A percentile compares a stretch with the other conserved stretches of the same genome.
Evolutionary conservation across 331 rosid genomes (phyloP).

Genomic region (Cydonia oblonga): DNA sequence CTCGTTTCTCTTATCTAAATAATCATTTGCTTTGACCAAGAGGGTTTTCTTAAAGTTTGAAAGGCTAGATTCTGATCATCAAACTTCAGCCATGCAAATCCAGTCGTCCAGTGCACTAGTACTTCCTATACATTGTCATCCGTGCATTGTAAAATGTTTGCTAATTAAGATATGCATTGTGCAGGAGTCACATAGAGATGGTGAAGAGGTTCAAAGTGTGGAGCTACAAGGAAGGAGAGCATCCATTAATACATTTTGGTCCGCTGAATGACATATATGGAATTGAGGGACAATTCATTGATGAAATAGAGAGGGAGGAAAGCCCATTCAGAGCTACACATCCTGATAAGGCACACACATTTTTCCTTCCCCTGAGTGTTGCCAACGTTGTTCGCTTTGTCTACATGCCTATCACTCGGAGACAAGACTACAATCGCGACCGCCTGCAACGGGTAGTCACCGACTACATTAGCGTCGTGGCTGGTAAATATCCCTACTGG

Average conservation of each 20-base stretch:
- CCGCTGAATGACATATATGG: constrained; percentile 42
- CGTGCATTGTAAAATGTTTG: neutral
- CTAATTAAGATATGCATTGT: neutral
- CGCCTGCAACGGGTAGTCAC: constrained; percentile 31
- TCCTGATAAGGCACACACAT: constrained; percentile 47
- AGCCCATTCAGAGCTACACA: constrained; percentile 32
- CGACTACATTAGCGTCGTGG: constrained; percentile 33
- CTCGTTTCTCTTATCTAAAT: neutral
- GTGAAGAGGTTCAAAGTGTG: constrained; percentile 56
- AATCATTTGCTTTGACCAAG: neutral
- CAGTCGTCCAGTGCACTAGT: neutral
- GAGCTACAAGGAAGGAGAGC: constrained; percentile 63
- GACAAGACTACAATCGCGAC: constrained; percentile 28
- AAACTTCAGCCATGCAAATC: neutral
- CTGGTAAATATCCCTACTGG: constrained; percentile 44
- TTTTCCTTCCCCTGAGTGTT: constrained; percentile 49
- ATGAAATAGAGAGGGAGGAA: constrained; percentile 38
- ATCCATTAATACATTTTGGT: constrained; percentile 46
- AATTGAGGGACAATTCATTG: constrained; percentile 68
- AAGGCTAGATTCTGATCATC: neutral
- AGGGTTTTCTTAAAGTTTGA: neutral
- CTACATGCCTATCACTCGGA: constrained; percentile 24
- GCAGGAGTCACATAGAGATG: constrained; percentile 67
- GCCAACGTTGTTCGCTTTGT: constrained; percentile 35
- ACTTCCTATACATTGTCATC: neutral